A percentile compares a stretch with the other conserved stretches of the same genome.
These are phyloP conservation scores for Pythium monospermum DNA, from an alignment of 352 stramenopile genomes.

Conservation along the genomic window DNA sequence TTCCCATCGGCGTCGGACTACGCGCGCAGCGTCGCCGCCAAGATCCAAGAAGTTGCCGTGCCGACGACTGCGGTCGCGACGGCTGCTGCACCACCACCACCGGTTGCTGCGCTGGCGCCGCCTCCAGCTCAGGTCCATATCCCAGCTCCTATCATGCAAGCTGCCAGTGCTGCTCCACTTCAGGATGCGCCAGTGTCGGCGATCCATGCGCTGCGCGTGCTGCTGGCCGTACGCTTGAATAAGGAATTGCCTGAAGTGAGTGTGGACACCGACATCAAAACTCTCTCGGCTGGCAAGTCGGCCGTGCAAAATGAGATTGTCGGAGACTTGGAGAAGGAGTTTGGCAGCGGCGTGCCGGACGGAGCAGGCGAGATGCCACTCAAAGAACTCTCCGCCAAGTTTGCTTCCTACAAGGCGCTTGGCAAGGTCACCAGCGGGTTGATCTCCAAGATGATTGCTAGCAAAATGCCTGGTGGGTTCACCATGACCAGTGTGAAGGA, in stretches of 20 bases:
- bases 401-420: conserved; percentile 61
- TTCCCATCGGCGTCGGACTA: conserved; percentile 68
- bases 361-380: conserved; percentile 69
- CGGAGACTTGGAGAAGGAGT: conserved; percentile 85
- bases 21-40: conserved; percentile 26
- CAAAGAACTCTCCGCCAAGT: conserved; percentile 63
- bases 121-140: conserved; percentile 24
- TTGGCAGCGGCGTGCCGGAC: conserved; percentile 60
- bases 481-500: conserved; percentile 73
- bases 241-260: conserved; percentile 67
- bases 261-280: conserved; percentile 73
- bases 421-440: conserved; percentile 62
- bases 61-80: conserved; percentile 3
- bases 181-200: conserved; percentile 60
- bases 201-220: conserved; percentile 66
- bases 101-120: conserved; percentile 21
- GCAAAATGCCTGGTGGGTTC: conserved; percentile 85
- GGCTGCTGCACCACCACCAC: no score
- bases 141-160: conserved; percentile 19
- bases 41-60: conserved; percentile 16
- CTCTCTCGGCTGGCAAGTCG: conserved; percentile 77
- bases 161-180: conserved; percentile 24
- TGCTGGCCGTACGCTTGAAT: conserved; percentile 71
- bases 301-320: conserved; percentile 87
- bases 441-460: conserved; percentile 69